phyloP scores from a whole-genome alignment of 2,329 filamentous ascomycete genomes.

The Diaporthe australafricana region DNA sequence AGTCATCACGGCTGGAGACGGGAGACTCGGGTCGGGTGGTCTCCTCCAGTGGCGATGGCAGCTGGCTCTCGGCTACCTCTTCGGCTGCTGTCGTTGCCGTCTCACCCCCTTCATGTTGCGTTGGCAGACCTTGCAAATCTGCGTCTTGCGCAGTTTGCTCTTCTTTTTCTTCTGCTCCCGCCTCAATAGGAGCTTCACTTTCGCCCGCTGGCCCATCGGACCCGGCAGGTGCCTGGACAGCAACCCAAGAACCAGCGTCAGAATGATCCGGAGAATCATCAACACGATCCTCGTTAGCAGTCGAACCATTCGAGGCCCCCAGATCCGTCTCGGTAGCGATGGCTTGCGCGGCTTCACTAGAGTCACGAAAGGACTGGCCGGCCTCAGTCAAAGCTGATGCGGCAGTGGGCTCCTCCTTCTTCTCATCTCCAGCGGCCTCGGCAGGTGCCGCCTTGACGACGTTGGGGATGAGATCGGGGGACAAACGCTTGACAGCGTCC shows the following conservation, averaged over 20 bases:
- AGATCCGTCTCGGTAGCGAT: neutral
- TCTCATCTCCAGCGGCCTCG: conserved; percentile 7
- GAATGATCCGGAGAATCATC: conserved; percentile 24
- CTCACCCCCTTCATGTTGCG: neutral
- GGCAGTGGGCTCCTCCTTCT: neutral
- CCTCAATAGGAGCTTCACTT: conserved; percentile 10
- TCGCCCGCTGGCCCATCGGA: conserved; percentile 4
- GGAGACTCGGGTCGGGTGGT: conserved; percentile 1
- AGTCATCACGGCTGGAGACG: neutral
- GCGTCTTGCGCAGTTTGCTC: neutral
- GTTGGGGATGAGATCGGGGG: conserved; percentile 20
- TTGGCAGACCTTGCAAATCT: neutral
- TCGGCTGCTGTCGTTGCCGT: neutral
- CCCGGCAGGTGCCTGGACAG: conserved; percentile 24
- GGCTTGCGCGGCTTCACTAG: neutral
- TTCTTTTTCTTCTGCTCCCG: conserved; percentile 3
- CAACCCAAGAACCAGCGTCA: conserved; percentile 26
- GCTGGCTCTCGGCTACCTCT: conserved; percentile 3
- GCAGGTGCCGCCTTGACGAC: neutral
- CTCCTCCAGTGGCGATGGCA: conserved; percentile 7
- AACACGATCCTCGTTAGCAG: neutral
- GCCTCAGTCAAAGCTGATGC: neutral
- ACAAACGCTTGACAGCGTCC: conserved; percentile 10
- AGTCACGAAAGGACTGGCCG: conserved; percentile 14
- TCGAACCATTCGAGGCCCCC: neutral